Evolutionary conservation across 768 basidiomycete species (phyloP), one percentile per base, ranked within the genome.

Genomic region (Xerocomellus amylosporus): DNA sequence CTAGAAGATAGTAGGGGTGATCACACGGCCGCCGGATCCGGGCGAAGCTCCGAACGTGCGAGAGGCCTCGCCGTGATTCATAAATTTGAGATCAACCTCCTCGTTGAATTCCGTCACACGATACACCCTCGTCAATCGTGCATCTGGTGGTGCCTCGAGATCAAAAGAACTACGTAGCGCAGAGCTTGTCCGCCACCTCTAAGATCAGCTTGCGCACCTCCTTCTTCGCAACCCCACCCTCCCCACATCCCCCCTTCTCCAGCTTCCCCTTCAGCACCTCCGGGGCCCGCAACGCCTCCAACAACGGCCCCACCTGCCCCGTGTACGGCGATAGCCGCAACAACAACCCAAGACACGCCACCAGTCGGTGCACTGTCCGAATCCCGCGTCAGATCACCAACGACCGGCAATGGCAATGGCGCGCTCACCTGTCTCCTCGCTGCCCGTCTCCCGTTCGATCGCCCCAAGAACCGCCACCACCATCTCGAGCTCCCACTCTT

Each of bases 401-500:
- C 49, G 33, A 24, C 12, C 15, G 2, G 4, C 22, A 19, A 13
- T 19, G 9, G 2, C 19, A n/a, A n/a, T n/a, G 10, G n/a, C 33
- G 5, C 24, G 69, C 90, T 71, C 52, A 89, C 93, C 85, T 61
- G 91, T 84, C 65, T 95, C 94, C 68, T 91, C 89, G 59, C 77
- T 89, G 50, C 75, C 71, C 58, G 74, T 79, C 73, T 96, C 93
- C 58, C 80, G 79, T 47, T 77, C 78, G 19, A 96, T 63, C 17
- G 88, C 90, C 68, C 93, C 90, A 0, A 94, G 67, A n/a, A 97
- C 64, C 1, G 90, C 95, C 62, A 87, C 90, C 2, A 86, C 75
- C 31, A 96, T 71, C 74, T 97, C 95, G 0, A 89, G 76, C 64
- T 92, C 85, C 90, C 91, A 95, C 51, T 94, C 93, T 19, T 80